phyloP scores from a whole-genome alignment of 768 basidiomycete genomes.

The Boletus rufocinnamomeus region DNA sequence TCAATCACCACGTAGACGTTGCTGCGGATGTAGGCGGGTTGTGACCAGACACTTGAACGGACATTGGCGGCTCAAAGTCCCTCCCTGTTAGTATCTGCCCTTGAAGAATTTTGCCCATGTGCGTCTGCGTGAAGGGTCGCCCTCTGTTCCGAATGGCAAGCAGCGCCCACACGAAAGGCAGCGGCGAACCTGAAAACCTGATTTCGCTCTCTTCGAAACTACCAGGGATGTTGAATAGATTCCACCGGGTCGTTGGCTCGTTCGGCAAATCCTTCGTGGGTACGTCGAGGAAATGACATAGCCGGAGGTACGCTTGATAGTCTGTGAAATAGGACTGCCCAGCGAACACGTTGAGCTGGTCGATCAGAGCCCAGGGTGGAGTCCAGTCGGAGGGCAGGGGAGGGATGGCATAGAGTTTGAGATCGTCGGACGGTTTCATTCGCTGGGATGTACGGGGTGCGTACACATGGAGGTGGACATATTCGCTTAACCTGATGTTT shows the following conservation, averaged over 20 bases:
- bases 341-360: slow-evolving; percentile 16
- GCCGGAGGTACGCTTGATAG: slow-evolving; percentile 19
- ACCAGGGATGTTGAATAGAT: background rate
- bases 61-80: background rate
- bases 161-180: background rate
- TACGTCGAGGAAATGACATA: slow-evolving; percentile 28
- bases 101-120: slow-evolving; percentile 3
- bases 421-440: slow-evolving; percentile 40
- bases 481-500: slow-evolving; percentile 34
- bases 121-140: background rate
- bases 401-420: slow-evolving; percentile 14
- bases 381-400: slow-evolving; percentile 3
- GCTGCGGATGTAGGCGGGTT: background rate
- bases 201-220: background rate
- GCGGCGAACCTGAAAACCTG: background rate
- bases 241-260: background rate
- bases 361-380: slow-evolving; percentile 1
- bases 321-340: slow-evolving; percentile 14
- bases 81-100: background rate
- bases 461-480: slow-evolving; percentile 43
- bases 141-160: slow-evolving; percentile 1
- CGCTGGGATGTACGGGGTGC: slow-evolving; percentile 37
- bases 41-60: no score
- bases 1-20: background rate
- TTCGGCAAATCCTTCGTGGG: background rate